A percentile compares a stretch with the other conserved stretches of the same genome.
Evolutionary conservation across 2,329 filamentous ascomycete species (phyloP).

Genomic region (Aspergillus pseudoterreus): DNA sequence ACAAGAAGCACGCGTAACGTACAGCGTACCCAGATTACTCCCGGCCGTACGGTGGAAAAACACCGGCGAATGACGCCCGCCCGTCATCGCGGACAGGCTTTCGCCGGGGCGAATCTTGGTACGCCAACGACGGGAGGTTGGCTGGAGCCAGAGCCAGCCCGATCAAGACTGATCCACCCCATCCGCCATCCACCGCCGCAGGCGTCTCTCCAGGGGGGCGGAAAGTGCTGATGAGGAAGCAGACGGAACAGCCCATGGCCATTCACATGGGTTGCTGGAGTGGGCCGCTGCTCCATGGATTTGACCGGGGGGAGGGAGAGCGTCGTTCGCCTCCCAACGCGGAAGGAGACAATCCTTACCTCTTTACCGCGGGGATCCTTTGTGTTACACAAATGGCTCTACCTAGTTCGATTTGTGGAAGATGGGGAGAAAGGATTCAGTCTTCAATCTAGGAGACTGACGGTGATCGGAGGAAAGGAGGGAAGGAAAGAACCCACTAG

Average conservation of each 20-base stretch:
- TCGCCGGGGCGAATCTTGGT: conserved; percentile 20
- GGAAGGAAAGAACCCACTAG: not conserved
- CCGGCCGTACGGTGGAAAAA: too few species aligned
- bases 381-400: not conserved
- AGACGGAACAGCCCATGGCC: not conserved
- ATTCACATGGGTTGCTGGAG: too few species aligned
- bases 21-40: too few species aligned
- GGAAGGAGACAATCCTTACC: conserved; percentile 6
- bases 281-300: not conserved
- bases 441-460: not conserved
- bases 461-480: not conserved
- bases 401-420: not conserved
- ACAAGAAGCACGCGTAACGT: too few species aligned
- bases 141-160: conserved; percentile 7
- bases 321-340: conserved; percentile 4
- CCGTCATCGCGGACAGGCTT: conserved; percentile 11
- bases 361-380: not conserved
- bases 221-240: conserved; percentile 1
- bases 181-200: conserved; percentile 4
- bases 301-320: not conserved
- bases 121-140: conserved; percentile 16
- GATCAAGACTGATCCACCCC: conserved; percentile 9
- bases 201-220: conserved; percentile 8
- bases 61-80: too few species aligned
- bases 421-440: not conserved